Evolutionary conservation across 139 green algal genomes (phyloP).

Genomic region (Coccomyxa sp.): DNA sequence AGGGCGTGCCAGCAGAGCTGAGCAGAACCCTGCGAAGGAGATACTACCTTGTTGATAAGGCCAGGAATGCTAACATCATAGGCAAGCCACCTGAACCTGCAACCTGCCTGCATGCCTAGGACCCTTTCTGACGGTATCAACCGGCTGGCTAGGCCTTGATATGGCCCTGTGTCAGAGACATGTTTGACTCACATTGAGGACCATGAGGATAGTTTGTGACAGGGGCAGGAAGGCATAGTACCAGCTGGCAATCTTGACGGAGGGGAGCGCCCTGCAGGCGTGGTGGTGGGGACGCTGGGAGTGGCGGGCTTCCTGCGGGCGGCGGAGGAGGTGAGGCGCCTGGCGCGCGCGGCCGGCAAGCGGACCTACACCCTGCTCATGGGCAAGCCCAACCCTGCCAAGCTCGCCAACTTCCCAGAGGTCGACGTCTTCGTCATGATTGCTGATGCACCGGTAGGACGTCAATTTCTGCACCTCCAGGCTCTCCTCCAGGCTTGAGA

Average conservation of each 20-base stretch:
- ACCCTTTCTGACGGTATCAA: neutral
- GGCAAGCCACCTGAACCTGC: constrained; percentile 28
- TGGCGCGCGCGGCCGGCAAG: constrained; percentile 67
- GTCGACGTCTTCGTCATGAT: constrained; percentile 80
- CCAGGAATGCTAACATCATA: constrained; percentile 77
- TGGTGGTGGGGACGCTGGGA: constrained; percentile 80
- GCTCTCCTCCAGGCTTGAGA: neutral
- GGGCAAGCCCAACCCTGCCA: constrained; percentile 87
- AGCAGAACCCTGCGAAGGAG: constrained; percentile 37
- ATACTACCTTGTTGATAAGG: constrained; percentile 86
- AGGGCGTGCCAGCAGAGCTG: constrained; percentile 14
- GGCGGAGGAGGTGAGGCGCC: constrained; percentile 34
- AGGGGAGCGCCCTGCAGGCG: constrained; percentile 18
- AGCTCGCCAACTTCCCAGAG: constrained; percentile 97
- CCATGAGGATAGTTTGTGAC: too few species aligned
- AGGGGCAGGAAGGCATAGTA: too few species aligned
- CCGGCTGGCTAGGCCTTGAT: neutral
- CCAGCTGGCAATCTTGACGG: neutral
- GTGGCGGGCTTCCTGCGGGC: constrained; percentile 70
- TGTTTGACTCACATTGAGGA: neutral
- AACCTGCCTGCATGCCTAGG: neutral
- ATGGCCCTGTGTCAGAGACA: neutral
- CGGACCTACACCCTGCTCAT: constrained; percentile 87
- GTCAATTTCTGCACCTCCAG: neutral
- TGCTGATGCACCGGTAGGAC: constrained; percentile 47